Evolutionary conservation across 2,329 filamentous ascomycete genomes (phyloP).

Genomic region (Hysterium pulicare): DNA sequence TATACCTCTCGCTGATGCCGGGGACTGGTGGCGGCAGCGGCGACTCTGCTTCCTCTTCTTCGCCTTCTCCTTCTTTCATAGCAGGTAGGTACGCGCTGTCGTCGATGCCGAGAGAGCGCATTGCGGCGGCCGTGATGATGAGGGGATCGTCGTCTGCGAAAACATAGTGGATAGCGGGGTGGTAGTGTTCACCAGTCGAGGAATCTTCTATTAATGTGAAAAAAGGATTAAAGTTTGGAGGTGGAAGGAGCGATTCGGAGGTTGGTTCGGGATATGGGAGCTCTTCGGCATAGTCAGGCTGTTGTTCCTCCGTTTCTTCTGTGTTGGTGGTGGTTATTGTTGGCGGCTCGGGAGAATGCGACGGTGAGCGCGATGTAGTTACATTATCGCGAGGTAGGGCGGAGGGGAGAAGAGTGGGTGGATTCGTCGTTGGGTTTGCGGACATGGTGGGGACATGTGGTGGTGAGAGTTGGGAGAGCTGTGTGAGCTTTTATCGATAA

Average conservation of each 20-base stretch:
- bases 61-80: conserved; percentile 14
- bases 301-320: conserved; percentile 16
- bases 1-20: conserved; percentile 52
- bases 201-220: conserved; percentile 81
- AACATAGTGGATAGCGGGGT: conserved; percentile 86
- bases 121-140: conserved; percentile 63
- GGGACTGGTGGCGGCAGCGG: conserved; percentile 47
- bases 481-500: conserved; percentile 7
- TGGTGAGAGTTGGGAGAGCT: conserved; percentile 11
- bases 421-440: conserved; percentile 17
- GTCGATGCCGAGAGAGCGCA: conserved; percentile 52
- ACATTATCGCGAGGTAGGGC: conserved; percentile 14
- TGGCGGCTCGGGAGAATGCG: conserved; percentile 18
- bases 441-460: conserved; percentile 22
- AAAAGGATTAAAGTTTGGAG: conserved; percentile 67
- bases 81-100: conserved; percentile 39
- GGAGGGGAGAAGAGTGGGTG: conserved; percentile 15
- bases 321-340: conserved; percentile 11
- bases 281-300: conserved; percentile 25
- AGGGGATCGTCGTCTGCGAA: conserved; percentile 90
- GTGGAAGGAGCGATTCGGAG: conserved; percentile 37
- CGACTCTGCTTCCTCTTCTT: conserved; percentile 27
- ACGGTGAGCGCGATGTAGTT: conserved; percentile 20
- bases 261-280: conserved; percentile 32
- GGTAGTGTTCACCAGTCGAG: conserved; percentile 69